These are phyloP conservation scores for Neurospora sp. DNA, from an alignment of 495 filamentous ascomycete genomes.

Conservation along the genomic window DNA sequence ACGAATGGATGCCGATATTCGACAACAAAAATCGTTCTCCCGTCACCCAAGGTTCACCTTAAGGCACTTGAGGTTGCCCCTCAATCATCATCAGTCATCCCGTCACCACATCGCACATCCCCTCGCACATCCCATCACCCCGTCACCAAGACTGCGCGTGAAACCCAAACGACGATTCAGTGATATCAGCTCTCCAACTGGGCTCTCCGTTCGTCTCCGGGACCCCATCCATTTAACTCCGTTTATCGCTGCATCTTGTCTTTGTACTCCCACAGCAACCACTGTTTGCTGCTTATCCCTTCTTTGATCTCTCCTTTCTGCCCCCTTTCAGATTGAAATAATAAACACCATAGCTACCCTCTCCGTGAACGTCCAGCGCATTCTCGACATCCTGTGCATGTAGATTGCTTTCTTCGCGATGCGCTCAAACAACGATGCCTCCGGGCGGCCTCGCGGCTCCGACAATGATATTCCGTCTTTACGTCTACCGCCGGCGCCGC, in stretches of 20 bases:
- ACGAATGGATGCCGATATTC: neutral
- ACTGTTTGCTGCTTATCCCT: neutral
- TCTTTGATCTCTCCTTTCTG: neutral
- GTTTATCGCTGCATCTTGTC: neutral
- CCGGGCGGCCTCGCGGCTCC: conserved; percentile 16
- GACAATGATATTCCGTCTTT: conserved; percentile 20
- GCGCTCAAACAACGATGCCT: conserved; percentile 16
- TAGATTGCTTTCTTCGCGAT: neutral
- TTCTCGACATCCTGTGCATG: neutral
- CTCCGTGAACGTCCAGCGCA: neutral
- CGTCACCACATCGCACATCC: neutral
- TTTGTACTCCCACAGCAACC: neutral
- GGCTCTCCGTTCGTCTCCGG: neutral
- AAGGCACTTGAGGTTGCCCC: neutral
- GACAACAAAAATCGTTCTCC: neutral
- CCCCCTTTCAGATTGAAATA: neutral
- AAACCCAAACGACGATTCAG: neutral
- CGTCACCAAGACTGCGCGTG: neutral
- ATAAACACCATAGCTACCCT: neutral
- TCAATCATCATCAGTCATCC: neutral
- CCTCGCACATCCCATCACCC: neutral
- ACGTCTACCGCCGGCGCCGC: conserved; percentile 20
- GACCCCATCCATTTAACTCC: neutral
- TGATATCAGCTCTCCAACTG: neutral
- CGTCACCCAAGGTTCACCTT: neutral